These are phyloP conservation scores for Hymenoscyphus repandus DNA, from an alignment of 2,329 filamentous ascomycete species.

Conservation along the genomic window DNA sequence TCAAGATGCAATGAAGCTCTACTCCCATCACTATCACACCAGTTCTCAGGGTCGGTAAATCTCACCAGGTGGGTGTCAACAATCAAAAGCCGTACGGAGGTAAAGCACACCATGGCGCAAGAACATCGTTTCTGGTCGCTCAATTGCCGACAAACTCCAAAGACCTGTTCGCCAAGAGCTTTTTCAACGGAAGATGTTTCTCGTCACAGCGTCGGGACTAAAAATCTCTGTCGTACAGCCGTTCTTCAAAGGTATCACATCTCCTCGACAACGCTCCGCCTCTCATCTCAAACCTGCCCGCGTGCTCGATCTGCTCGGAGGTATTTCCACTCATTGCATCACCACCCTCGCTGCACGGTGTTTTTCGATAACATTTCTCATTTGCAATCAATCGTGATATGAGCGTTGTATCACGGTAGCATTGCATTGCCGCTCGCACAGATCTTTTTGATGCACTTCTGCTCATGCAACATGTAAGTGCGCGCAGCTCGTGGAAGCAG, in stretches of 20 bases:
- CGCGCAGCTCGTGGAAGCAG: constrained; percentile 1
- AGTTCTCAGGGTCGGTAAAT: background rate
- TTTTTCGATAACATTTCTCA: too few relatives aligned
- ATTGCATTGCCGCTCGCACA: constrained; percentile 1
- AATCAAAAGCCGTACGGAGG: too few relatives aligned
- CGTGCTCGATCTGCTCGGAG: too few relatives aligned
- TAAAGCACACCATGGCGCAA: too few relatives aligned
- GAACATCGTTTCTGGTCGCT: too few relatives aligned
- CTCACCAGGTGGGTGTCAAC: background rate
- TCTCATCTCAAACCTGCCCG: background rate
- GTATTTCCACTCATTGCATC: background rate
- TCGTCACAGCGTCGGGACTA: too few relatives aligned
- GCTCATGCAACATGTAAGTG: background rate
- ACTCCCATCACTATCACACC: background rate
- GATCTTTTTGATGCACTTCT: background rate
- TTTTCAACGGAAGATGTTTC: too few relatives aligned
- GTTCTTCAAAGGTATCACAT: background rate
- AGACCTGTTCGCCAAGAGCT: background rate
- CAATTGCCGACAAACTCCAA: too few relatives aligned
- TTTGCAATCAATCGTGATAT: too few relatives aligned
- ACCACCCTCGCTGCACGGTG: background rate
- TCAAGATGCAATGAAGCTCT: background rate
- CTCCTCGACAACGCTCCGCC: background rate
- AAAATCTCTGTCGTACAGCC: too few relatives aligned
- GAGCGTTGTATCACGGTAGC: too few relatives aligned